Conservation (phyloP, 1,284 basidiomycete species). For the Lignosus rhinocerotis region DNA sequence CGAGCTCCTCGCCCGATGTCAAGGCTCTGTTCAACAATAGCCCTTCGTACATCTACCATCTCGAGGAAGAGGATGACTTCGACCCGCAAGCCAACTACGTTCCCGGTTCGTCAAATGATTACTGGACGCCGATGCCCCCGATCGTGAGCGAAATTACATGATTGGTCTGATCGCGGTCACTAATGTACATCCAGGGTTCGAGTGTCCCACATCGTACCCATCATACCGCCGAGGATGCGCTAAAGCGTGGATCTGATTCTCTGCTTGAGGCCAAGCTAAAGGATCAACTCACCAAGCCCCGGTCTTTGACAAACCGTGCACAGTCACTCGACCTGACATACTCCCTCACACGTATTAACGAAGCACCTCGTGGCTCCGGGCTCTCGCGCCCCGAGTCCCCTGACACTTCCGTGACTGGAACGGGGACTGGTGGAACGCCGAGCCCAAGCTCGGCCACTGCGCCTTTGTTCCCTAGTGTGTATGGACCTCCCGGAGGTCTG, state of each 20-base stretch:
- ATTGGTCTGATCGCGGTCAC: background rate
- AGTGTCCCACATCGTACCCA: constrained; percentile 59
- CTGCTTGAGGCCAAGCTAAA: constrained; percentile 85
- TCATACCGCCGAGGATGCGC: constrained; percentile 68
- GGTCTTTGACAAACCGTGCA: constrained; percentile 75
- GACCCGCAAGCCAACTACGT: constrained; percentile 57
- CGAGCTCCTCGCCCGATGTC: constrained; percentile 90
- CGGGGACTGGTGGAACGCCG: constrained; percentile 65
- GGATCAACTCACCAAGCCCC: constrained; percentile 73
- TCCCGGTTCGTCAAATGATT: constrained; percentile 53
- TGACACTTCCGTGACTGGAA: constrained; percentile 64
- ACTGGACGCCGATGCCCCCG: constrained; percentile 76
- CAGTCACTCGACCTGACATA: constrained; percentile 80
- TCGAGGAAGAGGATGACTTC: constrained; percentile 63
- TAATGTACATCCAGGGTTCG: constrained; percentile 50
- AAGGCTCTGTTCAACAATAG: constrained; percentile 90
- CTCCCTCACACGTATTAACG: constrained; percentile 75
- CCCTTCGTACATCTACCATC: constrained; percentile 72
- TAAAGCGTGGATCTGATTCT: constrained; percentile 87
- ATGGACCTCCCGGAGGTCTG: constrained; percentile 56
- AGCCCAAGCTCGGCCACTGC: constrained; percentile 73
- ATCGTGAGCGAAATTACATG: constrained; percentile 50
- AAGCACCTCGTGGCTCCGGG: constrained; percentile 50
- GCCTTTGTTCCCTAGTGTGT: constrained; percentile 82
- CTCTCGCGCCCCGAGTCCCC: constrained; percentile 73